Evolutionary conservation across 352 stramenopile genomes (phyloP).

Genomic region (Blastocystis sp.): DNA sequence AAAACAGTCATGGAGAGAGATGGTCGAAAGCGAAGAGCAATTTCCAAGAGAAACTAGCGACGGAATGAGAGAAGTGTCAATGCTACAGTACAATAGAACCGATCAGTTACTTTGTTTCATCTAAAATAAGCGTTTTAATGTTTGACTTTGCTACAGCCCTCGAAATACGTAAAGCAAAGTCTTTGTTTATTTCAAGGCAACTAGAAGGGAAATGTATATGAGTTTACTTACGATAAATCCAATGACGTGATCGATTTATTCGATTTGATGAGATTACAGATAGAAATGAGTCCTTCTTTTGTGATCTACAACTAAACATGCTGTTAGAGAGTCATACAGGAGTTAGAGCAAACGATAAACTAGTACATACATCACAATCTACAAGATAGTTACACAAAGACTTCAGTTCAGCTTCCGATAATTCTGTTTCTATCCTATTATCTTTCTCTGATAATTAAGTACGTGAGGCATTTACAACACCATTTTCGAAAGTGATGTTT

Average conservation of each 20-base stretch:
- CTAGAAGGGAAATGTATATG: neutral
- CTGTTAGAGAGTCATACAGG: neutral
- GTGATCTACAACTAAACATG: neutral
- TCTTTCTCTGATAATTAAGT: neutral
- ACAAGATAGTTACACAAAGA: conserved; percentile 6
- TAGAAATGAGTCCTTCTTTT: neutral
- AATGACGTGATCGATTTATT: neutral
- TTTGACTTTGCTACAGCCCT: neutral
- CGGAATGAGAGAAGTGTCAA: neutral
- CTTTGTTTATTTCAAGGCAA: neutral
- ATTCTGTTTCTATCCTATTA: neutral
- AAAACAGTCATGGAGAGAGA: neutral
- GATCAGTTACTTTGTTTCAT: neutral
- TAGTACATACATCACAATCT: neutral
- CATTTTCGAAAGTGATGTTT: neutral
- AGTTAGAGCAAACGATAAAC: neutral
- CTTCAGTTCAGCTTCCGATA: neutral
- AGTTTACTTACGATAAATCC: neutral
- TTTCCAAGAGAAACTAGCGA: neutral
- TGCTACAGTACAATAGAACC: neutral
- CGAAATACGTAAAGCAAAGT: neutral
- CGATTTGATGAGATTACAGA: neutral
- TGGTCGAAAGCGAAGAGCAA: neutral
- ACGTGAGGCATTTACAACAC: neutral
- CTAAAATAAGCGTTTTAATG: neutral